These are phyloP conservation scores for Calendula officinalis DNA, from an alignment of 129 eudicot genomes.

Conservation along the genomic window DNA sequence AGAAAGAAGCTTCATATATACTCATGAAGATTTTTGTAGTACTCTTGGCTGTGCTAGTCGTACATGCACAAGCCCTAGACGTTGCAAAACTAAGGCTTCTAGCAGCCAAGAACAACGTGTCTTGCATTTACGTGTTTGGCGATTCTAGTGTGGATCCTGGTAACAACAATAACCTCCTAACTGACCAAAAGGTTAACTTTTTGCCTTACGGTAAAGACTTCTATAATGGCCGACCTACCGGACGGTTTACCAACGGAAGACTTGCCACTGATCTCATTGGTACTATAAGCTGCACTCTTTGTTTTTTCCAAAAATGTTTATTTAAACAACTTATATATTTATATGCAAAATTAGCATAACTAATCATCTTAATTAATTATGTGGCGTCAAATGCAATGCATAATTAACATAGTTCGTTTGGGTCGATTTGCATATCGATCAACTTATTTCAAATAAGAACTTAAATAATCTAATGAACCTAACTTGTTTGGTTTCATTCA, in stretches of 20 bases:
- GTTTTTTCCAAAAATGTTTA: too few relatives aligned
- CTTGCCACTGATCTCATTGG: slow-evolving; percentile 40
- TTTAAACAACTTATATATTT: too few relatives aligned
- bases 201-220: slow-evolving; percentile 35
- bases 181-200: slow-evolving; percentile 39
- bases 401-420: too few relatives aligned
- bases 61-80: slow-evolving; percentile 33
- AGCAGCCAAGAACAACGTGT: slow-evolving; percentile 33
- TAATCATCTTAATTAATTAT: too few relatives aligned
- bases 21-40: slow-evolving; percentile 19
- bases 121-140: slow-evolving; percentile 37
- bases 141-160: slow-evolving; percentile 41
- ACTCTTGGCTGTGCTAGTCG: slow-evolving; percentile 26
- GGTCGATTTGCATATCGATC: too few relatives aligned
- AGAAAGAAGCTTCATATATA: not conserved
- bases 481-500: too few relatives aligned
- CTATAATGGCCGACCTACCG: slow-evolving; percentile 33
- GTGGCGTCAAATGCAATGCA: too few relatives aligned
- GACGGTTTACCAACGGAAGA: slow-evolving; percentile 35
- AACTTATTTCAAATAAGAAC: too few relatives aligned
- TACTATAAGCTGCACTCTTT: too few relatives aligned
- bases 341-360: too few relatives aligned
- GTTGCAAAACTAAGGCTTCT: slow-evolving; percentile 24
- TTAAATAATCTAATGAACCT: too few relatives aligned
- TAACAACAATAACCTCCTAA: slow-evolving; percentile 33